Base-by-base conservation (phyloP, 2,329 filamentous ascomycete genomes). In the Chaetothyriales sp. region DNA sequence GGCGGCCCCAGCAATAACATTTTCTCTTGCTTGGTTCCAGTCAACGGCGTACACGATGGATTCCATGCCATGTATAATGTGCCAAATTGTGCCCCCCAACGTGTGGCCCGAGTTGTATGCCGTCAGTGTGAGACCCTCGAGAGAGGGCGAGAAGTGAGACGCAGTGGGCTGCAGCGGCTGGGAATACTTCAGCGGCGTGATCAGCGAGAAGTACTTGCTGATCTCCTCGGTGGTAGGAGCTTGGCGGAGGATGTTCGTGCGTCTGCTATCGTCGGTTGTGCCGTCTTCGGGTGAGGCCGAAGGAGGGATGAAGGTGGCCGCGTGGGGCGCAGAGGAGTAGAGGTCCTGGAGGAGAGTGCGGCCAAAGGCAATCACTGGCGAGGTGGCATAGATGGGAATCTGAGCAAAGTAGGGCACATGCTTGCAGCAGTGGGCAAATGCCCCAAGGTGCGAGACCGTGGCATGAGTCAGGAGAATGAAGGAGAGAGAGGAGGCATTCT, bases 11-110 rank as follows among this genome's bases (percentile, higher is more conserved):
- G 90, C 82, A 53, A 95, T 81, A 15, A 96, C 88, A 68, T 95
- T 94, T 65, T 98, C 92, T 59, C 87, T 80, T n/a, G 85, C 87
- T 68, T 95, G 89, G 61, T 95, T 95, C 92, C 92, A 98, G 63
- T 96, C 90, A 18, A 95, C 86, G 0, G 92, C 90, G 62, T 98
- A 96, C 1, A 98, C 89, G 43, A 98, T 90, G 0, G 89, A 95
- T 66, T 98, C 92, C 63, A 95, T 77, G 0, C 89, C 88, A 70
- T 96, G 88, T 62, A 96, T 90, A 57, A 98, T 89, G 62, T 96
- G 90, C 92, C 92, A 98, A 71, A 98, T 95, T 20, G 92, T 96
- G 51, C 92, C 92, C 65, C 92, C 92, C 0, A 96, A 77, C 0
- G 90, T 95, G 64, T 95, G 90, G 56, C 92, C 92, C 6, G 92